These are phyloP conservation scores for Fusarium foetens DNA, from an alignment of 2,329 filamentous ascomycete genomes.

Conservation along the genomic window DNA sequence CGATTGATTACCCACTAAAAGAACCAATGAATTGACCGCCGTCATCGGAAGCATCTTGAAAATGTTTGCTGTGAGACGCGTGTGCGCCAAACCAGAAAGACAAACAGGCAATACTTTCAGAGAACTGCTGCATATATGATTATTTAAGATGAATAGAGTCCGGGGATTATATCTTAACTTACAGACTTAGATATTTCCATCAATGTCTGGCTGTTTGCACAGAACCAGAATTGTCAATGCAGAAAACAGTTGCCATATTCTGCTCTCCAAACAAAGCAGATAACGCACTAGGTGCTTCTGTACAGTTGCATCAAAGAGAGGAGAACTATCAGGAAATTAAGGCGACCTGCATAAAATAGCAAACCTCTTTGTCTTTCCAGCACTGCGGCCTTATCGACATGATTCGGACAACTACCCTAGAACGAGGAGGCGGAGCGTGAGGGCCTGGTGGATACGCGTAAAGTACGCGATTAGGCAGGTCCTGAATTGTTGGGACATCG, in stretches of 20 bases:
- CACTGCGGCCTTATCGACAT: not conserved
- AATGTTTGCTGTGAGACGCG: not conserved
- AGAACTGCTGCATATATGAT: rapidly evolving
- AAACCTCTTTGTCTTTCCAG: rapidly evolving
- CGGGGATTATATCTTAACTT: too few species aligned
- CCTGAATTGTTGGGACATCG: not conserved
- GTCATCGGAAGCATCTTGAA: not conserved
- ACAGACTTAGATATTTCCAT: too few species aligned
- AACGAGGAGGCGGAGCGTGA: not conserved
- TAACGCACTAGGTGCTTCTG: rapidly evolving
- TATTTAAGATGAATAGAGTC: rapidly evolving
- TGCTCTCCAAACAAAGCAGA: too few species aligned
- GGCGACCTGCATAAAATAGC: rapidly evolving
- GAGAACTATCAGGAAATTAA: rapidly evolving
- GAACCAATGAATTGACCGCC: not conserved
- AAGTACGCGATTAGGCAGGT: not conserved
- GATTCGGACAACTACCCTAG: not conserved
- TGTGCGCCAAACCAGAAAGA: not conserved
- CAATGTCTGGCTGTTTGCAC: too few species aligned
- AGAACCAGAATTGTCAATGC: too few species aligned
- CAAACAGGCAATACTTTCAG: not conserved
- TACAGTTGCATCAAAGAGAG: rapidly evolving
- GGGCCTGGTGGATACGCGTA: not conserved
- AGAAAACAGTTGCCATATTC: too few species aligned
- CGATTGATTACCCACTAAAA: not conserved